phyloP scores from a whole-genome alignment of 495 filamentous ascomycete genomes.

The Aspergillus diversus region DNA sequence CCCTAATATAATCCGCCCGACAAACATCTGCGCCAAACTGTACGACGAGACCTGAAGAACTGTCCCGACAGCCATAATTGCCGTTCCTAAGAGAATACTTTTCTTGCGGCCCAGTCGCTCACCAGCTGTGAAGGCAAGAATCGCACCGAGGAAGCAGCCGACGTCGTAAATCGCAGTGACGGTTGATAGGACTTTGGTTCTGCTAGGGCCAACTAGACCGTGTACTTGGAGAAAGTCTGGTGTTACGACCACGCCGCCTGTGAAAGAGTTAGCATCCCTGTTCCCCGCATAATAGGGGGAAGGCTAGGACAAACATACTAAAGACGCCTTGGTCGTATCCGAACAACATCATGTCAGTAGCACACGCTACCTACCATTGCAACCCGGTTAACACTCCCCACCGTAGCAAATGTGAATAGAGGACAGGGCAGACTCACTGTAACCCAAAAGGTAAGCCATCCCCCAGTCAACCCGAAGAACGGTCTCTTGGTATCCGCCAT shows the following conservation, averaged over 20 bases:
- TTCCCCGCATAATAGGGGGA: too few species aligned
- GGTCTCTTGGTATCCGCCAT: slow-evolving; percentile 3
- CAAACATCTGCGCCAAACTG: slow-evolving; percentile 62
- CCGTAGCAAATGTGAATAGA: too few species aligned
- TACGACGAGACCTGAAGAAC: slow-evolving; percentile 62
- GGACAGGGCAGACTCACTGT: not conserved
- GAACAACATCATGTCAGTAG: slow-evolving; percentile 56
- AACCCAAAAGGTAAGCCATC: slow-evolving; percentile 18
- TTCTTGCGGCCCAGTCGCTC: slow-evolving; percentile 61
- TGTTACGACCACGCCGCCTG: slow-evolving; percentile 56
- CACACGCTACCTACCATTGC: not conserved
- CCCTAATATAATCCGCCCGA: slow-evolving; percentile 51
- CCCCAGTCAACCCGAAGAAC: slow-evolving; percentile 1
- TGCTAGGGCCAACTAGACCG: slow-evolving; percentile 51
- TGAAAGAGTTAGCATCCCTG: slow-evolving; percentile 28
- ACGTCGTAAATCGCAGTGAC: slow-evolving; percentile 66
- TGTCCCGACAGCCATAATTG: slow-evolving; percentile 62
- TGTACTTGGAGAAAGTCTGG: slow-evolving; percentile 57
- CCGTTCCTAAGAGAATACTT: slow-evolving; percentile 55
- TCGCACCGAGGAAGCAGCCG: slow-evolving; percentile 62
- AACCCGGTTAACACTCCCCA: too few species aligned
- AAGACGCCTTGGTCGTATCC: slow-evolving; percentile 50
- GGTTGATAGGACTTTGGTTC: slow-evolving; percentile 55
- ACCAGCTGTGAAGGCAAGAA: slow-evolving; percentile 55
- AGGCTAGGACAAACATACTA: not conserved